These are phyloP conservation scores for Turritis glabra DNA, from an alignment of 345 rosid species.

Conservation along the genomic window DNA sequence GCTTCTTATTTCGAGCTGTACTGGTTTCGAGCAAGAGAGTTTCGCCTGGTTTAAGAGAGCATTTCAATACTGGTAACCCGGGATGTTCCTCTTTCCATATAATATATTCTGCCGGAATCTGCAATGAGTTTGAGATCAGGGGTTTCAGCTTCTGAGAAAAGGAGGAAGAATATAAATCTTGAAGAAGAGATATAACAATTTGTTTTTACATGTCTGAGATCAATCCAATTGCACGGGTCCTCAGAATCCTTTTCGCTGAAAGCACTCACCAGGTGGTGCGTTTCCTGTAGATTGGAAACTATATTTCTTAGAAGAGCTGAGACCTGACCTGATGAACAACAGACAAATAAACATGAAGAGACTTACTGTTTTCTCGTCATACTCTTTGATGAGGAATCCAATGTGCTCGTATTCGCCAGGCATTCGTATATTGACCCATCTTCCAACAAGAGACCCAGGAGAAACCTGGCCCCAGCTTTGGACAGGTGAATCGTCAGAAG, in stretches of 20 bases:
- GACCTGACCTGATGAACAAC: slow-evolving; percentile 24
- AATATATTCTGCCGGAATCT: slow-evolving; percentile 69
- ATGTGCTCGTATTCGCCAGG: background rate
- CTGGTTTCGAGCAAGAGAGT: slow-evolving; percentile 25
- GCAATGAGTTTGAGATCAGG: slow-evolving; percentile 29
- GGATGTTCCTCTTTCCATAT: slow-evolving; percentile 57
- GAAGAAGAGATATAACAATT: slow-evolving; percentile 2
- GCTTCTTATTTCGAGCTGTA: slow-evolving; percentile 8
- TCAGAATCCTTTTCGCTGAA: background rate
- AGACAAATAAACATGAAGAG: slow-evolving; percentile 14
- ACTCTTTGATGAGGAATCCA: background rate
- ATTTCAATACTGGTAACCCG: slow-evolving; percentile 25
- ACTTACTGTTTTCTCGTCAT: slow-evolving; percentile 19
- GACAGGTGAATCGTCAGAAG: slow-evolving; percentile 1
- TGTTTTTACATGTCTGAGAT: slow-evolving; percentile 35
- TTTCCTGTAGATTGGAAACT: slow-evolving; percentile 23
- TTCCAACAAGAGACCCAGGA: slow-evolving; percentile 30
- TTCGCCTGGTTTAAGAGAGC: slow-evolving; percentile 27
- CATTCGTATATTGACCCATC: background rate
- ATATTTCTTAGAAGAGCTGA: slow-evolving; percentile 21
- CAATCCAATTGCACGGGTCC: slow-evolving; percentile 35
- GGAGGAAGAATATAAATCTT: background rate
- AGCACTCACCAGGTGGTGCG: slow-evolving; percentile 6
- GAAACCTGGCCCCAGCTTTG: slow-evolving; percentile 29
- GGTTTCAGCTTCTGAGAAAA: slow-evolving; percentile 17